Evolutionary conservation across 495 filamentous ascomycete genomes (phyloP).

Genomic region (Podospora bellae-mahoneyi): DNA sequence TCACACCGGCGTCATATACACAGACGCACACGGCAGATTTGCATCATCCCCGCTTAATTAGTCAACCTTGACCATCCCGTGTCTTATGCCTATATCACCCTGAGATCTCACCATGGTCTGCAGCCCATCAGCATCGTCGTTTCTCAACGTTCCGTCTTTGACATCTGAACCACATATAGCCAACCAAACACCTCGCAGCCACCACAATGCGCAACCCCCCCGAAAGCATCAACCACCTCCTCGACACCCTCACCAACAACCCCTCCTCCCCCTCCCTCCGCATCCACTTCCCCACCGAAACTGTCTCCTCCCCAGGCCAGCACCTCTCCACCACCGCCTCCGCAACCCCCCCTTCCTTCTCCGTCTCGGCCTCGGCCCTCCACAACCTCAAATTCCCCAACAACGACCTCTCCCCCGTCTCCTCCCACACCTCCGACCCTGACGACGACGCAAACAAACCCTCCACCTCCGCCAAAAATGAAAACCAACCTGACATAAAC

Average conservation of each 20-base stretch:
- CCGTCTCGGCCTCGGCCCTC: slow-evolving; percentile 24
- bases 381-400: slow-evolving; percentile 24
- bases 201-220: slow-evolving; percentile 12
- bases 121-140: neutral
- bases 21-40: slow-evolving; percentile 2
- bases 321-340: slow-evolving; percentile 19
- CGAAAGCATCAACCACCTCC: slow-evolving; percentile 17
- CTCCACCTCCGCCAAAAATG: slow-evolving; percentile 1
- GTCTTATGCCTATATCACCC: neutral
- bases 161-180: neutral
- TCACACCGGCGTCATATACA: slow-evolving; percentile 3
- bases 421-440: slow-evolving; percentile 1
- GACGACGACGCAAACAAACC: neutral
- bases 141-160: neutral
- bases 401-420: slow-evolving; percentile 24
- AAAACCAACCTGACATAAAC: neutral
- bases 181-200: neutral
- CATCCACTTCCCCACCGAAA: slow-evolving; percentile 30
- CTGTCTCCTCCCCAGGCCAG: slow-evolving; percentile 19
- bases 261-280: slow-evolving; percentile 19
- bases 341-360: slow-evolving; percentile 22
- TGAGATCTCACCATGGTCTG: neutral
- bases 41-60: slow-evolving; percentile 4
- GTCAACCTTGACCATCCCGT: neutral
- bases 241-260: slow-evolving; percentile 18